Percentiles rank a stretch among this genome's conserved stretches.
Conservation (phyloP, 495 filamentous ascomycete species). For the Talaromyces adpressus region DNA sequence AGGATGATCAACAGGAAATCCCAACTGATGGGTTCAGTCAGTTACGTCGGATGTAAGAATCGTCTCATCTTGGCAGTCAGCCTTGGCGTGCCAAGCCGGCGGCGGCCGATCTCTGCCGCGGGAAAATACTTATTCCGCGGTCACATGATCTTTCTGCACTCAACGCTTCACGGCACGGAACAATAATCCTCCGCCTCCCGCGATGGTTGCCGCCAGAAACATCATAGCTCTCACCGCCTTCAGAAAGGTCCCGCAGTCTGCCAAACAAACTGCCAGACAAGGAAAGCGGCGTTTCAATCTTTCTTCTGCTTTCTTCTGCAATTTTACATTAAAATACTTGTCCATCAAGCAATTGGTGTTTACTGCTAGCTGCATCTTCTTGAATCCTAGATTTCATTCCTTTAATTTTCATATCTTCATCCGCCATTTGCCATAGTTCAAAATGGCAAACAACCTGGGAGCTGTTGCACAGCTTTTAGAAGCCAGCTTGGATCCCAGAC, state of each 20-base stretch:
- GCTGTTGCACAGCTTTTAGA: slow-evolving; percentile 72
- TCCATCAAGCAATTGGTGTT: background rate
- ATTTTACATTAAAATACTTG: background rate
- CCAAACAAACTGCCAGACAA: slow-evolving; percentile 31
- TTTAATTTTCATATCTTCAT: background rate
- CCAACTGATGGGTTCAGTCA: background rate
- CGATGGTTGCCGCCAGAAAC: background rate
- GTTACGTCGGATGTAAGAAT: background rate
- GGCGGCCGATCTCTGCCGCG: background rate
- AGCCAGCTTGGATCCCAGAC: slow-evolving; percentile 74
- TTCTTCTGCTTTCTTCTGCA: background rate
- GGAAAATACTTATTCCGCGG: background rate
- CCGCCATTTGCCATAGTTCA: slow-evolving; percentile 16
- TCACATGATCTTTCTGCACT: background rate
- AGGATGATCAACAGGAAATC: background rate
- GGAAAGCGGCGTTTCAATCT: slow-evolving; percentile 11
- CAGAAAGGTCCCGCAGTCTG: slow-evolving; percentile 5
- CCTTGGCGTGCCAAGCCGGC: background rate
- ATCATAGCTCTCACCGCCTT: slow-evolving; percentile 4
- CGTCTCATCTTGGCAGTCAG: background rate
- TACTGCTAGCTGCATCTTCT: slow-evolving; percentile 2
- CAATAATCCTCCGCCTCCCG: background rate
- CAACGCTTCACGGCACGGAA: background rate
- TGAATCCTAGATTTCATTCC: background rate
- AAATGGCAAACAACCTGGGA: slow-evolving; percentile 71